Evolutionary conservation across 2,329 filamentous ascomycete genomes (phyloP).

Genomic region (Lomentospora prolificans): DNA sequence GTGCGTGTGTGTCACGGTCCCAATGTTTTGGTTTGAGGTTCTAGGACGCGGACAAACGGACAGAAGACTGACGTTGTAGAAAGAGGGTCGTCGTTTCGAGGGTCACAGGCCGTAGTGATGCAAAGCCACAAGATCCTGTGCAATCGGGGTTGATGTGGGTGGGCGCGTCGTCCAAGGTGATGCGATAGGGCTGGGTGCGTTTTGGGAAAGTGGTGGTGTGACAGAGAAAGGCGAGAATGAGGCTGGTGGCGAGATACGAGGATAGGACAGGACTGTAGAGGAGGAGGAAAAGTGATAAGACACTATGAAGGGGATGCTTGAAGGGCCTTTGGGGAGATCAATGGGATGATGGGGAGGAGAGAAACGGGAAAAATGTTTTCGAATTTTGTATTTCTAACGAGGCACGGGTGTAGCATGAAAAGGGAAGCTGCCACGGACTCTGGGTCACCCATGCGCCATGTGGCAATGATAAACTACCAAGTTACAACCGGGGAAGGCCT

Average conservation of each 20-base stretch:
- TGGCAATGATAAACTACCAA: too few relatives aligned
- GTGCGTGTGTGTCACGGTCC: neutral
- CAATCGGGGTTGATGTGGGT: neutral
- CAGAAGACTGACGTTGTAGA: neutral
- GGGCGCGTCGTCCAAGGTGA: neutral
- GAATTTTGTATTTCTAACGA: neutral
- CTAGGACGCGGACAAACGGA: neutral
- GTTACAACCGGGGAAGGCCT: too few relatives aligned
- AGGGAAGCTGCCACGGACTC: neutral
- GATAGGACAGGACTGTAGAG: neutral
- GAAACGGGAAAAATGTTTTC: neutral
- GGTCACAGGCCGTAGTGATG: neutral
- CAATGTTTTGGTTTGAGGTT: neutral
- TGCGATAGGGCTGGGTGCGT: slow-evolving; percentile 2
- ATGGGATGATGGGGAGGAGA: slow-evolving; percentile 3
- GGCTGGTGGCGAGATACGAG: neutral
- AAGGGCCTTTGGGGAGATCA: neutral
- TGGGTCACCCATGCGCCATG: too few relatives aligned
- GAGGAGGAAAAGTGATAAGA: neutral
- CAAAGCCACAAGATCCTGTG: neutral
- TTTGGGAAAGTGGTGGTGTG: slow-evolving; percentile 3
- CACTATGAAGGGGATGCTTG: neutral
- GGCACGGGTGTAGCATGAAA: neutral
- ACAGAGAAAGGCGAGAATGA: neutral
- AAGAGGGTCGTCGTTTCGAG: neutral